Evolutionary conservation across 345 rosid species (phyloP).

Genomic region (Theobroma cacao): DNA sequence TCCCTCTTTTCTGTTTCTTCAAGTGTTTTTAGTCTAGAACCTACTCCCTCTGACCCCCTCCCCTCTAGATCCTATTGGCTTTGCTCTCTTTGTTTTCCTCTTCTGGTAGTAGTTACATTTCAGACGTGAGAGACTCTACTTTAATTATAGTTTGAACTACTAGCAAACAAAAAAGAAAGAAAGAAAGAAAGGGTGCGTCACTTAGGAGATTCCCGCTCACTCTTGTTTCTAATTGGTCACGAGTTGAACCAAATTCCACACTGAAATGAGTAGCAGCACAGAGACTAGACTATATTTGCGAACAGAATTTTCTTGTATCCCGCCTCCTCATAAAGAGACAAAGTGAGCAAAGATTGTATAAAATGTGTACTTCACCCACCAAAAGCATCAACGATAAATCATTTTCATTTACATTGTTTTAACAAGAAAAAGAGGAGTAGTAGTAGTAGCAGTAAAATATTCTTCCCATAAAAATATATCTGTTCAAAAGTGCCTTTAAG

Average conservation of each 20-base stretch:
- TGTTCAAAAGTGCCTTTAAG: too few species aligned
- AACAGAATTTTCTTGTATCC: background rate
- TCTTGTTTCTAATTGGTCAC: background rate
- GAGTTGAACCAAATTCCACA: background rate
- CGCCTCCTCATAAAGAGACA: background rate
- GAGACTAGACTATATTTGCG: background rate
- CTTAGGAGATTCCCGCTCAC: background rate
- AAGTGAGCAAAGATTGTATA: too few species aligned
- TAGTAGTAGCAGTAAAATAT: too few species aligned
- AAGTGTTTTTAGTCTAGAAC: background rate
- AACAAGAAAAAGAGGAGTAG: too few species aligned
- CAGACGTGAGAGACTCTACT: background rate
- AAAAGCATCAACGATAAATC: too few species aligned
- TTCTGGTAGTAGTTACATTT: background rate
- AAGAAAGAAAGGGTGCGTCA: background rate
- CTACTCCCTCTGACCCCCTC: too few species aligned
- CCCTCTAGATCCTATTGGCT: background rate
- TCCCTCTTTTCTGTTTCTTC: background rate
- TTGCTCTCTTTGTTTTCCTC: background rate
- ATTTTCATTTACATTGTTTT: too few species aligned
- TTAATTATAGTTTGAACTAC: background rate
- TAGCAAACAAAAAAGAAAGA: background rate
- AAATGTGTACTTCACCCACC: too few species aligned
- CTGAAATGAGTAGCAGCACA: too few species aligned
- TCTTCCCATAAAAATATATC: too few species aligned